Conservation (phyloP, 176 grass and related monocot species). For the Avena eriantha region DNA sequence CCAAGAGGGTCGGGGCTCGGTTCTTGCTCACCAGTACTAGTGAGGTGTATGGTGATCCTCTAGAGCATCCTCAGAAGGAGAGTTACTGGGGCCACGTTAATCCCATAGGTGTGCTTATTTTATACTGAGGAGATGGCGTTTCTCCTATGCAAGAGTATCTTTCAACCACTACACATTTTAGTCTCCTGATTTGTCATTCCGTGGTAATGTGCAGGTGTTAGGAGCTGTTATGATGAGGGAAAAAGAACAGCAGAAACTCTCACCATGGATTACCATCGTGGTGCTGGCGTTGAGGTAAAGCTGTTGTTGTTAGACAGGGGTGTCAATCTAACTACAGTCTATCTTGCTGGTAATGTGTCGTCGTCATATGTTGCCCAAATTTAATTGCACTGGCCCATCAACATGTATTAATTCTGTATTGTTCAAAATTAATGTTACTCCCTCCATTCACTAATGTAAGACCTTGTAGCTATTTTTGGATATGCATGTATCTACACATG, state of each 20-base stretch:
- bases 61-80: conserved; percentile 97
- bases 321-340: neutral
- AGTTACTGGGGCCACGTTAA: conserved; percentile 98
- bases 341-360: neutral
- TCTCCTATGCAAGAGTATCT: conserved; percentile 28
- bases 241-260: conserved; percentile 98
- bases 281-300: conserved; percentile 88
- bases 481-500: no score
- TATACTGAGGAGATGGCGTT: conserved; percentile 6
- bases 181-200: neutral
- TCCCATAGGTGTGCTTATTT: conserved; percentile 73
- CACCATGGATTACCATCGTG: conserved; percentile 96
- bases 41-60: conserved; percentile 91
- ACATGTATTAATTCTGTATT: neutral
- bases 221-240: conserved; percentile 97
- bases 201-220: conserved; percentile 62
- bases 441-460: no score
- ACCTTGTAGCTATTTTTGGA: no score
- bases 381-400: neutral
- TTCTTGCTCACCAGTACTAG: conserved; percentile 96
- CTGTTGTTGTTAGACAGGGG: conserved; percentile 20
- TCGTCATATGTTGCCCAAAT: neutral
- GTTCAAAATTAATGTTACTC: neutral
- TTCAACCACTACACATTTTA: neutral
- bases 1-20: conserved; percentile 86